A percentile compares a stretch with the other conserved stretches of the same genome.
Conservation (phyloP, 257 asterid genomes). For the Ocimum tenuiflorum region DNA sequence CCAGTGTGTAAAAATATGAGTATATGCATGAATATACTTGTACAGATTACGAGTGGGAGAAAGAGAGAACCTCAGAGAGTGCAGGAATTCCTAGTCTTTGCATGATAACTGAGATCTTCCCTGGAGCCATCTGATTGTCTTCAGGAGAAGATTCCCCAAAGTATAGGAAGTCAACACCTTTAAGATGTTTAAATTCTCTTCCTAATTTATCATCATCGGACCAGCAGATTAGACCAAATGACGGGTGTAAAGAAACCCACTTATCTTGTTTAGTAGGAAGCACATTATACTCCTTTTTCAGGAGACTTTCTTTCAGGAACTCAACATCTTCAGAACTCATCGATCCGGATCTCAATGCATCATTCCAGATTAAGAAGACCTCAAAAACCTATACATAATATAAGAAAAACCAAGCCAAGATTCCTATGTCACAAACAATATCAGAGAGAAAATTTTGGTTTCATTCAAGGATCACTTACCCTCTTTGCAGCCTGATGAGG, state of each 20-base stretch:
- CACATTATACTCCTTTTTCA: conserved; percentile 49
- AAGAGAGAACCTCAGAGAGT: conserved; percentile 58
- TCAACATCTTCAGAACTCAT: conserved; percentile 59
- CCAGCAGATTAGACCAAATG: conserved; percentile 84
- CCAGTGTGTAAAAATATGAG: not conserved
- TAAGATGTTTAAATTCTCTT: conserved; percentile 56
- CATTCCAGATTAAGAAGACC: conserved; percentile 68
- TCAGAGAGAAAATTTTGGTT: not conserved
- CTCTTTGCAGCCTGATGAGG: conserved; percentile 76
- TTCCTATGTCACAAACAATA: conserved; percentile 3
- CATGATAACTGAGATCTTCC: conserved; percentile 43
- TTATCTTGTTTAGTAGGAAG: conserved; percentile 86
- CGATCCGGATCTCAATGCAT: conserved; percentile 56
- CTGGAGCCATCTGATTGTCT: conserved; percentile 40
- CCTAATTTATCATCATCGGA: conserved; percentile 61
- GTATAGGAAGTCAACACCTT: conserved; percentile 55
- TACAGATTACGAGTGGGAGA: conserved; percentile 2
- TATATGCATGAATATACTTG: not conserved
- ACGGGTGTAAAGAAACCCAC: conserved; percentile 85
- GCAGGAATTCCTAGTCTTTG: conserved; percentile 61
- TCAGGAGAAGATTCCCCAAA: conserved; percentile 54
- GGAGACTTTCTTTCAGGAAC: conserved; percentile 51
- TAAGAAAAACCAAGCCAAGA: conserved; percentile 5
- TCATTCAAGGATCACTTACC: conserved; percentile 37
- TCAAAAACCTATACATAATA: conserved; percentile 51